phyloP scores from a whole-genome alignment of 1,139 yeast genomes.

The Nakaseomyces uthaithaninus region DNA sequence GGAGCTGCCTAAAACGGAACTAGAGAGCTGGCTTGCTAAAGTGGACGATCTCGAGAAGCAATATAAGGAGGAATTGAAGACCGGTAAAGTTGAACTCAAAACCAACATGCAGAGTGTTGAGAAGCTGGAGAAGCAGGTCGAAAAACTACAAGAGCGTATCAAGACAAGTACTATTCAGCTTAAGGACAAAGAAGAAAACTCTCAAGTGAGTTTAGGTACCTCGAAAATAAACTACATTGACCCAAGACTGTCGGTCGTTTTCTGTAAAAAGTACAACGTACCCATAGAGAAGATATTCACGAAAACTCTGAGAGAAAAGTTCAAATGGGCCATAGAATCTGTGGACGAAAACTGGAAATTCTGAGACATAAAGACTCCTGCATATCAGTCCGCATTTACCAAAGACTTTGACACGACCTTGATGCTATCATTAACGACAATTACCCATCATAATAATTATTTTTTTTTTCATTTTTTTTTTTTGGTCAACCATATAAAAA shows the following conservation, averaged over 20 bases:
- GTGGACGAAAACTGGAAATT: constrained; percentile 86
- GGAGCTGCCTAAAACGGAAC: constrained; percentile 44
- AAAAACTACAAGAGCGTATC: constrained; percentile 66
- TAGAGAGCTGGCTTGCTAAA: constrained; percentile 51
- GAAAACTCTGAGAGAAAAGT: constrained; percentile 83
- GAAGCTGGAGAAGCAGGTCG: constrained; percentile 66
- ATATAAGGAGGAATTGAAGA: constrained; percentile 51
- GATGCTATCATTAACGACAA: too few species aligned
- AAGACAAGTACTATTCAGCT: constrained; percentile 61
- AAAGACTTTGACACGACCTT: too few species aligned
- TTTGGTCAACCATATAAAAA: too few species aligned
- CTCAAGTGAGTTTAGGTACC: constrained; percentile 87
- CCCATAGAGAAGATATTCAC: constrained; percentile 91
- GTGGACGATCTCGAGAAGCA: constrained; percentile 49
- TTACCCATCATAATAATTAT: too few species aligned
- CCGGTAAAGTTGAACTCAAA: constrained; percentile 54
- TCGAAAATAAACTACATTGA: constrained; percentile 93
- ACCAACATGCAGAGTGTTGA: constrained; percentile 49
- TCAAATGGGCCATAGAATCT: constrained; percentile 92
- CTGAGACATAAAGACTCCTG: too few species aligned
- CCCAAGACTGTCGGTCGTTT: constrained; percentile 85
- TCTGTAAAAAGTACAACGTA: constrained; percentile 75
- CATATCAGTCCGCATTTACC: too few species aligned
- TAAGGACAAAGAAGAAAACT: constrained; percentile 88
- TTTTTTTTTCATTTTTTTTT: too few species aligned